These are phyloP conservation scores for Miscanthus sacchariflorus DNA, from an alignment of 202 grass and related monocot genomes.

Conservation along the genomic window DNA sequence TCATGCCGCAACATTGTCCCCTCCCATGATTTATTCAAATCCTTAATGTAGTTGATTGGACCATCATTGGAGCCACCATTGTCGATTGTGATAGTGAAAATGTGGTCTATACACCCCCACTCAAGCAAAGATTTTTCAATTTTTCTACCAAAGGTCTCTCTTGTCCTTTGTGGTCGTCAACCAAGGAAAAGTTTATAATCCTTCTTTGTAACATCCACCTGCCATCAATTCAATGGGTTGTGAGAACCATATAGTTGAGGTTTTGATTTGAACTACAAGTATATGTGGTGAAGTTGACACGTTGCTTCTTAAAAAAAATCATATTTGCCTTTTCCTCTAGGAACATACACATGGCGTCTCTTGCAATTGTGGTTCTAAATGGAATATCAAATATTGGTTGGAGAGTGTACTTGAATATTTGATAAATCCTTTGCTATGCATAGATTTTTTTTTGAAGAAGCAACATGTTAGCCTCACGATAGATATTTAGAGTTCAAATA, in stretches of 20 bases:
- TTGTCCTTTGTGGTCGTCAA: slow-evolving; percentile 9
- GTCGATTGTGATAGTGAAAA: slow-evolving; percentile 30
- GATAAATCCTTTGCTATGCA: background rate
- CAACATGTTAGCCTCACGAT: too few species aligned
- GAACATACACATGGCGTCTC: background rate
- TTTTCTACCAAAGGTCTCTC: background rate
- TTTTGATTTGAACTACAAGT: slow-evolving; percentile 25
- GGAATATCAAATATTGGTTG: background rate
- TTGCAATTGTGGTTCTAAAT: background rate
- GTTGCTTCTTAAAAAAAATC: background rate
- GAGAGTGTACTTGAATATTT: background rate
- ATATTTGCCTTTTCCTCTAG: background rate
- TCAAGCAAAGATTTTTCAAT: slow-evolving; percentile 28
- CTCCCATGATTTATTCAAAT: background rate
- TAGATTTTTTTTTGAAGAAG: too few species aligned
- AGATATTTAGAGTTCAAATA: too few species aligned
- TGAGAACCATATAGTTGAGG: background rate
- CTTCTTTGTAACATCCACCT: background rate
- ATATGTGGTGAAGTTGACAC: background rate
- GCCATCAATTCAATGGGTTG: slow-evolving; percentile 31
- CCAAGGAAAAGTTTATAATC: slow-evolving; percentile 27
- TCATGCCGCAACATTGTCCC: background rate
- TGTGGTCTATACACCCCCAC: background rate
- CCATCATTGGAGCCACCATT: slow-evolving; percentile 18
- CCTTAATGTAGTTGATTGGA: slow-evolving; percentile 34